Conservation (phyloP, 768 basidiomycete species). For the Zangia roseola region DNA sequence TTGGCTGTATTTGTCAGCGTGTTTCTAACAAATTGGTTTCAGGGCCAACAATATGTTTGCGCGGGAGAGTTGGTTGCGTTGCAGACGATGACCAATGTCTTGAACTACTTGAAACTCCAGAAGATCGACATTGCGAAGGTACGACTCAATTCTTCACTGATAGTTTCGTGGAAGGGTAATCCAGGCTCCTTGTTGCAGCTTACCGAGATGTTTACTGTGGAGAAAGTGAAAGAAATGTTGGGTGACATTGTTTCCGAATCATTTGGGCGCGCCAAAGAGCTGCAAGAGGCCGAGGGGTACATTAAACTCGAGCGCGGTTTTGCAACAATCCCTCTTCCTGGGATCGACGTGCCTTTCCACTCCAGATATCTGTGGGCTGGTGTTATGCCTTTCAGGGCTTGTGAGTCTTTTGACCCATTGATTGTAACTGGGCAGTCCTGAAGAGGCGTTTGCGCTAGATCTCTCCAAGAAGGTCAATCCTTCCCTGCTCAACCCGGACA, state of each 20-base stretch:
- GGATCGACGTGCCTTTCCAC: slow-evolving; percentile 99
- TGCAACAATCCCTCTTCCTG: slow-evolving; percentile 91
- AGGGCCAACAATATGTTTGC: slow-evolving; percentile 99
- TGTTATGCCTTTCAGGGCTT: slow-evolving; percentile 95
- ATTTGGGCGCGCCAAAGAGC: slow-evolving; percentile 70
- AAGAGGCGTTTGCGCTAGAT: slow-evolving; percentile 45
- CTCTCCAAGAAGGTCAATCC: slow-evolving; percentile 98
- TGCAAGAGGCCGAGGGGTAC: slow-evolving; percentile 79
- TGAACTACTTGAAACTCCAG: slow-evolving; percentile 95
- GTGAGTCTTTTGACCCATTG: slow-evolving; percentile 47
- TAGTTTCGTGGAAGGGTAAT: not conserved
- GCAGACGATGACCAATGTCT: slow-evolving; percentile 91
- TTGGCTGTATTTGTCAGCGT: not conserved
- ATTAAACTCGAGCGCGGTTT: slow-evolving; percentile 97
- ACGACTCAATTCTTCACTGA: slow-evolving; percentile 6
- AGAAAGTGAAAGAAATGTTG: slow-evolving; percentile 96
- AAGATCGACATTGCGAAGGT: slow-evolving; percentile 93
- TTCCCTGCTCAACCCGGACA: slow-evolving; percentile 87
- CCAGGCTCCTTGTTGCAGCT: slow-evolving; percentile 47
- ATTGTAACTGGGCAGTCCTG: not conserved
- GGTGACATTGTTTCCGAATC: slow-evolving; percentile 86
- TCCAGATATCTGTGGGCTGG: slow-evolving; percentile 99
- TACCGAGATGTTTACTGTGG: slow-evolving; percentile 82
- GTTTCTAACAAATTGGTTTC: slow-evolving; percentile 13
- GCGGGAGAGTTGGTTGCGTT: slow-evolving; percentile 94